Base-by-base conservation (phyloP, 1,284 basidiomycete genomes). In the Trichosporon sp. region DNA sequence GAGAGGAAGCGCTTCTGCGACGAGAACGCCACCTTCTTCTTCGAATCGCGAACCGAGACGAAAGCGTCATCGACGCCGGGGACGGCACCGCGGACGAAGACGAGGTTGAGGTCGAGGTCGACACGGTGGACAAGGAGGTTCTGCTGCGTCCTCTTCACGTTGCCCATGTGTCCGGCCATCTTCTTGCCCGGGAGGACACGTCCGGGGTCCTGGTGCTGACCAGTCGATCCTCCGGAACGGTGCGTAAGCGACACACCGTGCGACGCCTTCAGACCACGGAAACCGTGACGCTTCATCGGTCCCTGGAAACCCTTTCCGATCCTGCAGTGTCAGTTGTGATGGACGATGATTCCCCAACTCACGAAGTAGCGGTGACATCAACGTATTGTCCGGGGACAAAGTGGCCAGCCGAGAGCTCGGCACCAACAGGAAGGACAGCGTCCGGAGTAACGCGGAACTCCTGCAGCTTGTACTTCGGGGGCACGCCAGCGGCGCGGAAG, bases 311-410 rank as follows among this genome's bases (percentile, higher is more conserved):
- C 96, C 81, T 98, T 98, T 23, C 96, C 96, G 69, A 95, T 90
- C 4, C 49, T 54, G 49, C 4, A 5, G 49, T 54, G 49, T 54
- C 29, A 54, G 46, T 13, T 52, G 44, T 10, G 9, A 27, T 31
- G 13, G 11, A 25, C 3, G 23, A 11, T 21, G 11, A 3, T 1
- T 1, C 11, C 36, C 4, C 25, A 3, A 85, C 91, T 72, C 79
- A 96, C 91, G 92, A 92, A 70, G 90, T 93, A 11, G 91, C 92
- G 65, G 91, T 85, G 2, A 96, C 92, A 80, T 99, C 96, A 19
- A 99, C 92, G 78, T 86, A 92, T 79, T 99, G 96, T 0, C 96
- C 96, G 0, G 96, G 96, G 14, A 99, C 95, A 76, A 97, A 99
- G 81, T 99, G 96, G 46, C 90, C 85, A 0, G 94, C 93, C 59